phyloP scores from a whole-genome alignment of 2,329 filamentous ascomycete species.

The Exutisphaerella laricina region DNA sequence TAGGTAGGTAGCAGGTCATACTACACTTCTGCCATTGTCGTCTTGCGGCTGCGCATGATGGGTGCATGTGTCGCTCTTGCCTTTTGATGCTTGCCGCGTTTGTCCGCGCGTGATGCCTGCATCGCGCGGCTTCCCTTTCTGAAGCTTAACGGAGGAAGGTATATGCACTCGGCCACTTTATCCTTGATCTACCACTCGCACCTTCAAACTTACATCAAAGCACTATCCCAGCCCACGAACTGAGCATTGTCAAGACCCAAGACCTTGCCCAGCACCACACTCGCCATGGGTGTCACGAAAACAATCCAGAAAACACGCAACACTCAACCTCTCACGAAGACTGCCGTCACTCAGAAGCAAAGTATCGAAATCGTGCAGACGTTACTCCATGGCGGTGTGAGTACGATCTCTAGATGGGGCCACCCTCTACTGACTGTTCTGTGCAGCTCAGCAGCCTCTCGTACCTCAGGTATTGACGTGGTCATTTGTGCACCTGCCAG shows the following conservation, averaged over 20 bases:
- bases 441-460: conserved; percentile 34
- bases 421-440: conserved; percentile 4
- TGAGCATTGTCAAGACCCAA: too few relatives aligned
- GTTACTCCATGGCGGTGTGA: conserved; percentile 43
- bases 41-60: neutral
- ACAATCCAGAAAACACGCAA: conserved; percentile 18
- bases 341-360: conserved; percentile 36
- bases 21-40: neutral
- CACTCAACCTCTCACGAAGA: conserved; percentile 26
- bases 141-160: neutral
- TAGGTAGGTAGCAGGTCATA: neutral
- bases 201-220: too few relatives aligned
- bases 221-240: too few relatives aligned
- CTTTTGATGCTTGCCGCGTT: too few relatives aligned
- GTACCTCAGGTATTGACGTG: conserved; percentile 28
- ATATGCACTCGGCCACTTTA: neutral
- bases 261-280: too few relatives aligned
- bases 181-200: neutral
- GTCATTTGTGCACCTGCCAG: neutral
- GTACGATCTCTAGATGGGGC: conserved; percentile 16
- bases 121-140: conserved; percentile 1
- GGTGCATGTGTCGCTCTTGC: too few relatives aligned
- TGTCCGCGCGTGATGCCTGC: conserved; percentile 2
- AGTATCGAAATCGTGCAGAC: conserved; percentile 46
- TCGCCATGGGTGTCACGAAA: conserved; percentile 22